Conservation (phyloP, 2,329 filamentous ascomycete genomes). For the Fusarium veterinarium region DNA sequence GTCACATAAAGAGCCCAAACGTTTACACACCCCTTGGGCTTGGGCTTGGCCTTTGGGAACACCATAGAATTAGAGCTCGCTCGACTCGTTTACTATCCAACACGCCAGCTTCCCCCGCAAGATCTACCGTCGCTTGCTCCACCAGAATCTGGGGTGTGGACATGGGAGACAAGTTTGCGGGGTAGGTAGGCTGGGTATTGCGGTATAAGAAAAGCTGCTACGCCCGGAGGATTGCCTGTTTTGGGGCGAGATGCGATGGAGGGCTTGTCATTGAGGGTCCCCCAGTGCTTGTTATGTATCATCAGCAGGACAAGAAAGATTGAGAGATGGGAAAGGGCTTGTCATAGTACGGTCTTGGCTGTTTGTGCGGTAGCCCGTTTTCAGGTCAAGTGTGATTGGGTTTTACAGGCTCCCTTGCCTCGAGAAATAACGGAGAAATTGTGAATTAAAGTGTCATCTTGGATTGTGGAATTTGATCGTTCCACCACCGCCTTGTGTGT, state of each 20-base stretch:
- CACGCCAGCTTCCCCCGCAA: constrained; percentile 37
- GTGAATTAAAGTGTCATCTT: not conserved
- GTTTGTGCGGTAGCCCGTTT: constrained; percentile 1
- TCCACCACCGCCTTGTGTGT: constrained; percentile 23
- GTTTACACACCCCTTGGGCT: not conserved
- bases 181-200: constrained; percentile 21
- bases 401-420: not conserved
- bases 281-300: constrained; percentile 4
- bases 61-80: not conserved
- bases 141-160: constrained; percentile 26
- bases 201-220: constrained; percentile 25
- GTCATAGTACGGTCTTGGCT: constrained; percentile 22
- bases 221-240: constrained; percentile 40
- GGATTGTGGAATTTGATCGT: constrained; percentile 11
- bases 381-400: not conserved
- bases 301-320: constrained; percentile 19
- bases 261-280: constrained; percentile 19
- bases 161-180: constrained; percentile 40
- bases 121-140: constrained; percentile 36
- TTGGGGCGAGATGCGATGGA: constrained; percentile 40
- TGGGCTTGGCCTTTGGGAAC: not conserved
- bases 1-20: not conserved
- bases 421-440: not conserved
- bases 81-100: not conserved
- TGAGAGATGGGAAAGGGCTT: constrained; percentile 5